These are phyloP conservation scores for Calocera viscosa DNA, from an alignment of 768 basidiomycete genomes.

Conservation along the genomic window DNA sequence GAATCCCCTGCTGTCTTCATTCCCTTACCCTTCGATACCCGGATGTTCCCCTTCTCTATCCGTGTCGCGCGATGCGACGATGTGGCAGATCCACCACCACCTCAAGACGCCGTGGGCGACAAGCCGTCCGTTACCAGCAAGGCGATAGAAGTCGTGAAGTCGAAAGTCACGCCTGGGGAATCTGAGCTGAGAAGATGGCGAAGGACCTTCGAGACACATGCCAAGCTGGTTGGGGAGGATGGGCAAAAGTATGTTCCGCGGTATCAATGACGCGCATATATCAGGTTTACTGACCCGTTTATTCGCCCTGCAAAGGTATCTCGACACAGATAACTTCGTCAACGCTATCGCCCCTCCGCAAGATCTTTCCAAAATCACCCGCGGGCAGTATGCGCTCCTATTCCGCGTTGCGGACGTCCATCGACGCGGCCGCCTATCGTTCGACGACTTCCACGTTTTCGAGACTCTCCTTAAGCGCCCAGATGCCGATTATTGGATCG, in stretches of 20 bases:
- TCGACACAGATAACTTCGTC: slow-evolving; percentile 80
- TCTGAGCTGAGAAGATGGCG: slow-evolving; percentile 80
- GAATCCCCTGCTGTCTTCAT: not conserved
- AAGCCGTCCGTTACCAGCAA: not conserved
- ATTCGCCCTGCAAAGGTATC: slow-evolving; percentile 43
- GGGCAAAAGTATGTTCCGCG: slow-evolving; percentile 56
- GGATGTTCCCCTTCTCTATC: not conserved
- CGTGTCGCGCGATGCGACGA: not conserved
- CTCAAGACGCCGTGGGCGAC: not conserved
- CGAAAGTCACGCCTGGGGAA: slow-evolving; percentile 59
- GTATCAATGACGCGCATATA: not conserved
- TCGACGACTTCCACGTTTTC: slow-evolving; percentile 95
- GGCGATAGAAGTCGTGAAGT: slow-evolving; percentile 35
- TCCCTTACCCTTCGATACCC: not conserved
- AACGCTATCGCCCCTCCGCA: slow-evolving; percentile 84
- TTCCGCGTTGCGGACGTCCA: slow-evolving; percentile 79
- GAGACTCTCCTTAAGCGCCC: slow-evolving; percentile 86
- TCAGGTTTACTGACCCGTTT: not conserved
- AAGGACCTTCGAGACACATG: slow-evolving; percentile 73
- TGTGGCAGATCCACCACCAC: not conserved
- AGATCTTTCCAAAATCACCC: slow-evolving; percentile 75
- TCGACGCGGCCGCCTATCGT: slow-evolving; percentile 65
- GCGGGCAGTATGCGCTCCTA: slow-evolving; percentile 77
- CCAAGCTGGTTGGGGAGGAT: slow-evolving; percentile 47
- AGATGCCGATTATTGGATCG: slow-evolving; percentile 94